Base-by-base conservation (phyloP, 169 alveolate species). In the Plasmodium fragile region DNA sequence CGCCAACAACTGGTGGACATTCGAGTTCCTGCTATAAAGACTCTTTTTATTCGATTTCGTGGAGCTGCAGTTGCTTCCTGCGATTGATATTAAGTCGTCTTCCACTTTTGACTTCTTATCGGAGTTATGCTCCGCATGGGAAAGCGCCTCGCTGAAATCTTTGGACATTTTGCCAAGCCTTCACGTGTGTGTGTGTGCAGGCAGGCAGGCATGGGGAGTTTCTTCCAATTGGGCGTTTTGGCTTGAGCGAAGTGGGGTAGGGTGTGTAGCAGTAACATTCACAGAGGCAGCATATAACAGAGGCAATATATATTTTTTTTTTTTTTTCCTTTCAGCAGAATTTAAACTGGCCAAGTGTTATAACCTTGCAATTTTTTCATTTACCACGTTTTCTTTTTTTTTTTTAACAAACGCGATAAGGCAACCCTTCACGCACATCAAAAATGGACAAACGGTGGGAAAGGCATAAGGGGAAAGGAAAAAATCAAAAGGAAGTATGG, bases 1-100 rank as follows among this genome's bases (percentile, higher is more conserved):
- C 22, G 93, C 89, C 71, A 87, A 78, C 72, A 87, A 52, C 70
- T 87, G 93, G n/a, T 87, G 93, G 70, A 87, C 93, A 43, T 65
- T 75, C 22, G 93, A 87, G n/a, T 45, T 87, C 5, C 70, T 87
- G 36, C 75, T 87, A 87, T 71, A 45, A 45, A 65, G 73, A 30
- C 69, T 59, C 69, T 43, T 87, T 39, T 55, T 77, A 78, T 55
- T 65, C 36, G 73, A 34, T 75, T 75, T 87, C 59, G 34, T 87
- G 25, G 93, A 87, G 81, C 81, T 79, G 43, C 72, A 53, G 32
- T 79, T 59, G 71, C 93, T 65, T 22, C 49, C 81, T 72, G 49
- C 65, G 59, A 59, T 49, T 36, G 89, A 87, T 78, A 30, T 11
- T 71, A 79, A 36, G 30, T 77, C 93, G 49, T 87, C 93, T 72